These are phyloP conservation scores for Pleurotus cornucopiae DNA, from an alignment of 768 basidiomycete species.

Conservation along the genomic window DNA sequence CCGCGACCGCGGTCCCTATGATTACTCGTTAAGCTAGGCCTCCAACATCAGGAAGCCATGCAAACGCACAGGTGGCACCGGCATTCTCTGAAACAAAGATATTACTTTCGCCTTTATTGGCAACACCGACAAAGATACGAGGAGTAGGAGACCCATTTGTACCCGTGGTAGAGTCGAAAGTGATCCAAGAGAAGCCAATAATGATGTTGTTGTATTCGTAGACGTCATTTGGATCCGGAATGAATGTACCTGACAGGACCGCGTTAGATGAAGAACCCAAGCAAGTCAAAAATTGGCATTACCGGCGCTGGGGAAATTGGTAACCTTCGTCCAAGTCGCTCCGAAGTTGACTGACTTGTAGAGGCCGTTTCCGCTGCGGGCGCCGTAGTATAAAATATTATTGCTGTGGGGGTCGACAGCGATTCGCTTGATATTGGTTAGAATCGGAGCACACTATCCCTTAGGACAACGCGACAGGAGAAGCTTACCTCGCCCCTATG, in stretches of 20 bases:
- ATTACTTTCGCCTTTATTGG: slow-evolving; percentile 47
- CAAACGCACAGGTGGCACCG: slow-evolving; percentile 49
- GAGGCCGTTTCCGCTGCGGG: slow-evolving; percentile 58
- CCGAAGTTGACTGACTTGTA: slow-evolving; percentile 65
- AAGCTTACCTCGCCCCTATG: slow-evolving; percentile 42
- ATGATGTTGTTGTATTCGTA: slow-evolving; percentile 37
- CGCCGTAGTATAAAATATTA: slow-evolving; percentile 58
- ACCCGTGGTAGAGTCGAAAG: slow-evolving; percentile 56
- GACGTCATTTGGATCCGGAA: slow-evolving; percentile 48
- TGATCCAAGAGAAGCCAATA: slow-evolving; percentile 53
- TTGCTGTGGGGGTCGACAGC: slow-evolving; percentile 62
- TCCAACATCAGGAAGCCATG: neutral
- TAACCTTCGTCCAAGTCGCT: slow-evolving; percentile 53
- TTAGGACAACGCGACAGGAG: neutral
- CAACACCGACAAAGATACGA: slow-evolving; percentile 68
- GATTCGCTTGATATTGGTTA: slow-evolving; percentile 37
- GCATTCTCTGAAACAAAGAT: slow-evolving; percentile 54
- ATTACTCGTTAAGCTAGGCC: neutral
- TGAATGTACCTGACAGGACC: slow-evolving; percentile 38
- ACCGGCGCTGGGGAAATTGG: slow-evolving; percentile 56
- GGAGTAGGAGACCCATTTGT: slow-evolving; percentile 47
- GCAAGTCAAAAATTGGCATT: slow-evolving; percentile 9
- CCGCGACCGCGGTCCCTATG: slow-evolving; percentile 51
- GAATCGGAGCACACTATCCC: neutral
- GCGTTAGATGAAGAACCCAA: neutral